Evolutionary conservation across 2,329 filamentous ascomycete species (phyloP).

Genomic region (Alternaria angustiovoidea): DNA sequence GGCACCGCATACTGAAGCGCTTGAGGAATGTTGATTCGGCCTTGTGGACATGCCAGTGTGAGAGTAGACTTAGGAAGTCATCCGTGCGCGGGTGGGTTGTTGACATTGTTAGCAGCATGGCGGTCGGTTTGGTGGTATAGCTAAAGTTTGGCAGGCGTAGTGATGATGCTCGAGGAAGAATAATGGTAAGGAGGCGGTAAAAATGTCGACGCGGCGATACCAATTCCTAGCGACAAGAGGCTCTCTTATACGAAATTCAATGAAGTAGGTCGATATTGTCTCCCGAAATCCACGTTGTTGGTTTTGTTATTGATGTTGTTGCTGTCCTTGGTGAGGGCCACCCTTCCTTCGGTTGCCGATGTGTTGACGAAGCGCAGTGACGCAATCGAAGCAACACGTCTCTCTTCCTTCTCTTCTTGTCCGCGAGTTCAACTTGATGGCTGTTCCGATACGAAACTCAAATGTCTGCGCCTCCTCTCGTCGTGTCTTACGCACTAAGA

Average conservation of each 20-base stretch:
- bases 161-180: not conserved
- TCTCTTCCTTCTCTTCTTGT: not conserved
- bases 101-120: constrained; percentile 19
- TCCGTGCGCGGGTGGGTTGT: constrained; percentile 6
- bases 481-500: not conserved
- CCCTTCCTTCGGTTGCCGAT: constrained; percentile 1
- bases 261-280: not conserved
- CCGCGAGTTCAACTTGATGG: not conserved
- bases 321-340: not conserved
- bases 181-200: not conserved
- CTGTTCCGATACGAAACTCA: not conserved
- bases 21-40: constrained; percentile 6
- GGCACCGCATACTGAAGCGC: constrained; percentile 19
- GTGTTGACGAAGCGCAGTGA: not conserved
- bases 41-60: constrained; percentile 13
- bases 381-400: not conserved
- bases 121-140: not conserved
- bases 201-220: not conserved
- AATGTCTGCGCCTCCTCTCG: not conserved
- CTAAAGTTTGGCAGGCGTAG: not conserved
- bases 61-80: constrained; percentile 1
- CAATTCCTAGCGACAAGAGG: not conserved
- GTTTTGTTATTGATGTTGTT: not conserved
- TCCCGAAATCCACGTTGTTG: not conserved
- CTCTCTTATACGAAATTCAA: not conserved